These are phyloP conservation scores for Acer negundo DNA, from an alignment of 345 rosid genomes.

Conservation along the genomic window DNA sequence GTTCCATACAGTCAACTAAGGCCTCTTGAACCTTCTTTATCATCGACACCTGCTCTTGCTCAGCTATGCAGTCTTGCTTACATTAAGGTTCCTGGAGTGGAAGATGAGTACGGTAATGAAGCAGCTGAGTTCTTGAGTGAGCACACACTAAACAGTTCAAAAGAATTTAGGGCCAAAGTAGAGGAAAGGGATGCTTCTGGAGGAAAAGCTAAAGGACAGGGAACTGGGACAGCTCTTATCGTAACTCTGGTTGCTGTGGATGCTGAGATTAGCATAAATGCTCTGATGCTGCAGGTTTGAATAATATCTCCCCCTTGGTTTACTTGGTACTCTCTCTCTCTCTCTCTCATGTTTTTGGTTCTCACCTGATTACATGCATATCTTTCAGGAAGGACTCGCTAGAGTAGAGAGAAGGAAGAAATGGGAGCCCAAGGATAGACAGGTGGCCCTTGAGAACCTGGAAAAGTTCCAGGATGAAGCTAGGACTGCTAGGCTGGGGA, in stretches of 20 bases:
- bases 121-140: slow-evolving; percentile 81
- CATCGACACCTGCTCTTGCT: slow-evolving; percentile 78
- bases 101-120: slow-evolving; percentile 83
- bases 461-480: slow-evolving; percentile 88
- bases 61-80: slow-evolving; percentile 95
- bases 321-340: not conserved
- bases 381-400: slow-evolving; percentile 89
- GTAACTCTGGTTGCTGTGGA: slow-evolving; percentile 78
- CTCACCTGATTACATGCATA: not conserved
- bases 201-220: slow-evolving; percentile 94
- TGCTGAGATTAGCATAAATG: slow-evolving; percentile 81
- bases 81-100: slow-evolving; percentile 80
- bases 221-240: slow-evolving; percentile 70
- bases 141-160: slow-evolving; percentile 54
- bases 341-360: not conserved
- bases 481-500: slow-evolving; percentile 61
- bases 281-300: slow-evolving; percentile 83
- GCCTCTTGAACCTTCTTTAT: slow-evolving; percentile 74
- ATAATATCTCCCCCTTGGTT: not conserved
- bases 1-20: slow-evolving; percentile 73
- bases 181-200: slow-evolving; percentile 90
- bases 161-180: slow-evolving; percentile 72
- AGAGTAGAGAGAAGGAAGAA: slow-evolving; percentile 82
- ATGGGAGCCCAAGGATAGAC: slow-evolving; percentile 76
- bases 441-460: slow-evolving; percentile 62